Conservation (phyloP, 2,329 filamentous ascomycete genomes). For the Epichloe brachyelytri region DNA sequence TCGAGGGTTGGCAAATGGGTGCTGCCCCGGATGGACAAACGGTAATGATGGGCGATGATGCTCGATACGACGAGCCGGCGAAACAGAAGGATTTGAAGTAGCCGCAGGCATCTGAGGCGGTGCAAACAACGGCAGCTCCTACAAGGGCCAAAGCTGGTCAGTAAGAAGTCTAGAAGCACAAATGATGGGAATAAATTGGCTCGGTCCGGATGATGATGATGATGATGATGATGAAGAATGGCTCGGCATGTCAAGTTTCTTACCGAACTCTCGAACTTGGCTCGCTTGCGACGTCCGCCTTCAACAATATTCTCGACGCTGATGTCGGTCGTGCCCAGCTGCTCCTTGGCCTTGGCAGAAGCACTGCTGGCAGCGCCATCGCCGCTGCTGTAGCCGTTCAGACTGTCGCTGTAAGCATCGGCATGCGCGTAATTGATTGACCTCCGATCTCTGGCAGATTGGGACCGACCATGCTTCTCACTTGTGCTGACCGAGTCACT, state of each 20-base stretch:
- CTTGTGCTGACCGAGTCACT: slow-evolving; percentile 57
- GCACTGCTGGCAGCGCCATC: slow-evolving; percentile 68
- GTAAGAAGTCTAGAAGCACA: background rate
- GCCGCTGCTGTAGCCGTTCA: slow-evolving; percentile 74
- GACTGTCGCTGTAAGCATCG: slow-evolving; percentile 52
- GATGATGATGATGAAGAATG: background rate
- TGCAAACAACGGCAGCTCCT: slow-evolving; percentile 94
- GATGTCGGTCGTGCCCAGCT: slow-evolving; percentile 89
- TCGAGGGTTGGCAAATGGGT: slow-evolving; percentile 65
- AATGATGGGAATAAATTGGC: no score
- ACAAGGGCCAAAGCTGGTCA: slow-evolving; percentile 4
- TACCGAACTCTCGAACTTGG: slow-evolving; percentile 95
- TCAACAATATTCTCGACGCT: slow-evolving; percentile 97
- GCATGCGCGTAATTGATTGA: slow-evolving; percentile 30
- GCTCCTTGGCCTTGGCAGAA: slow-evolving; percentile 63
- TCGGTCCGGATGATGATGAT: background rate
- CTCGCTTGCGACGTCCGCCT: slow-evolving; percentile 85
- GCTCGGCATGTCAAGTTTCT: slow-evolving; percentile 24
- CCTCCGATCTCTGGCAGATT: slow-evolving; percentile 56
- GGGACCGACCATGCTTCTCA: slow-evolving; percentile 54
- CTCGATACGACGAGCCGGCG: slow-evolving; percentile 71
- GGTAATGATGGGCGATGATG: slow-evolving; percentile 60
- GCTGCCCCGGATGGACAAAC: slow-evolving; percentile 62
- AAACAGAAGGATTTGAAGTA: slow-evolving; percentile 95
- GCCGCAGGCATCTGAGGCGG: slow-evolving; percentile 87